phyloP scores from a whole-genome alignment of 164 flowering plant genomes.

The Nymphaea colorata region DNA sequence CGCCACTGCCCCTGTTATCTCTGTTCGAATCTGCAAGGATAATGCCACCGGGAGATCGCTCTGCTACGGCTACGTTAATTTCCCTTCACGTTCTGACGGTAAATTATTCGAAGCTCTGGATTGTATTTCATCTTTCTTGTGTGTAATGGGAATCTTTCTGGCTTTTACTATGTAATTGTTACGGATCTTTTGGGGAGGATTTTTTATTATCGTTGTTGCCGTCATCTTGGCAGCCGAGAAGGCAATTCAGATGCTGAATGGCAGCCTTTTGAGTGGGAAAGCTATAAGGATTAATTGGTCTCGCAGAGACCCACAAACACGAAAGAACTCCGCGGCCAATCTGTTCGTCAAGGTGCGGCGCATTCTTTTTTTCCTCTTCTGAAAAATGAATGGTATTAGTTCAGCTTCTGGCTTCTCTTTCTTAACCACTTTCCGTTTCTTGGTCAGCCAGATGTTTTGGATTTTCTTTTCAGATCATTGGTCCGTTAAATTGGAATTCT shows the following conservation, averaged over 20 bases:
- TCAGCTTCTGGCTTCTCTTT: too few relatives aligned
- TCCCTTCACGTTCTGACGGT: neutral
- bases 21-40: constrained; percentile 5
- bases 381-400: too few relatives aligned
- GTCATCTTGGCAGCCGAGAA: constrained; percentile 25
- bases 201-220: neutral
- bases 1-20: neutral
- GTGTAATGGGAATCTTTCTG: too few relatives aligned
- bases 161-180: too few relatives aligned
- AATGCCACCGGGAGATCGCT: neutral
- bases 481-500: too few relatives aligned
- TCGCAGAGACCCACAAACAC: constrained; percentile 55
- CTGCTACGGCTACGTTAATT: constrained; percentile 5
- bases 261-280: constrained; percentile 53
- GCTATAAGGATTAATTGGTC: constrained; percentile 61
- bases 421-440: too few relatives aligned
- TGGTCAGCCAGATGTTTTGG: too few relatives aligned
- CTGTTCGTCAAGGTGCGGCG: constrained; percentile 69
- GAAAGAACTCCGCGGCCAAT: constrained; percentile 73
- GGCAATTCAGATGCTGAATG: constrained; percentile 58
- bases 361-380: too few relatives aligned
- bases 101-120: neutral
- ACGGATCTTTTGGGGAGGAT: neutral
- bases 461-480: too few relatives aligned
- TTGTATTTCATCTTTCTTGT: neutral